These are phyloP conservation scores for Lasiodiplodia sp. DNA, from an alignment of 2,329 filamentous ascomycete species.

Conservation along the genomic window DNA sequence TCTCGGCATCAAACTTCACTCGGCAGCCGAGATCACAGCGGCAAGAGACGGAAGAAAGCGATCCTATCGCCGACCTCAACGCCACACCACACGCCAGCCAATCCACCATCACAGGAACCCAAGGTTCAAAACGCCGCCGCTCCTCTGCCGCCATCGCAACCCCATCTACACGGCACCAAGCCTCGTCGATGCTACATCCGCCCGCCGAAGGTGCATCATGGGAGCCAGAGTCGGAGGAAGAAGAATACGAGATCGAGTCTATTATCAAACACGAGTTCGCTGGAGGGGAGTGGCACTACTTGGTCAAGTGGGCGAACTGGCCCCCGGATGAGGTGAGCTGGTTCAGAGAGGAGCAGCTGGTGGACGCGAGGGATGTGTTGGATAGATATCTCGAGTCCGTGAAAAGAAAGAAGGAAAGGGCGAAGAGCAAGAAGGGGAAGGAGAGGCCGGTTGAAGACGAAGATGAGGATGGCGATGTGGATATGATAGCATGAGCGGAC, in stretches of 20 bases:
- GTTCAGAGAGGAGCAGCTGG: conserved; percentile 3
- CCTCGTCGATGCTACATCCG: conserved; percentile 9
- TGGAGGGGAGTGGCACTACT: neutral
- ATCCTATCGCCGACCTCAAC: neutral
- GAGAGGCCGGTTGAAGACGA: neutral
- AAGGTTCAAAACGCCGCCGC: neutral
- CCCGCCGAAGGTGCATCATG: neutral
- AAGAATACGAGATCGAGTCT: neutral
- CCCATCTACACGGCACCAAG: neutral
- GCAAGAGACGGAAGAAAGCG: neutral
- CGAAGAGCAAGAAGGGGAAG: neutral
- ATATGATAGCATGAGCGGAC: neutral
- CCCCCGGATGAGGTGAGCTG: conserved; percentile 4
- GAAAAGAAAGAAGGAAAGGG: neutral
- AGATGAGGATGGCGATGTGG: neutral
- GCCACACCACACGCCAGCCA: neutral
- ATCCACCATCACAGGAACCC: too few relatives aligned
- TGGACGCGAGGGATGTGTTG: neutral
- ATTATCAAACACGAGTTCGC: neutral
- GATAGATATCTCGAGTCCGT: neutral
- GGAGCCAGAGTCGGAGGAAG: conserved; percentile 1
- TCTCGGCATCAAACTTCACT: neutral
- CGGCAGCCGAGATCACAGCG: neutral
- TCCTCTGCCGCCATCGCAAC: neutral
- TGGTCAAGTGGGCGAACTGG: conserved; percentile 18